phyloP scores from a whole-genome alignment of 169 alveolate genomes.

The Plasmodium knowlesi region DNA sequence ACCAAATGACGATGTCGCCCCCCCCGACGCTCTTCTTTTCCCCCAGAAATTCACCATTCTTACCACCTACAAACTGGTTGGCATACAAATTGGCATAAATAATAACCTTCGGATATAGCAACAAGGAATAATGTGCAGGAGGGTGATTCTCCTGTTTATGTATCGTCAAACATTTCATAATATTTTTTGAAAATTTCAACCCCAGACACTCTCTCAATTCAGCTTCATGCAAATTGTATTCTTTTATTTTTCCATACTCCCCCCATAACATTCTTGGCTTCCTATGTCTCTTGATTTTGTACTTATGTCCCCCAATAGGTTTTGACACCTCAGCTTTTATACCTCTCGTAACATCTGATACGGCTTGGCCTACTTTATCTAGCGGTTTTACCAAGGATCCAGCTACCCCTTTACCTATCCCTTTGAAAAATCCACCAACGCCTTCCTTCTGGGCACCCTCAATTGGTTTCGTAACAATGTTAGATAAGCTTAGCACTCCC shows the following conservation, averaged over 20 bases:
- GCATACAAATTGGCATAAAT: conserved; percentile 74
- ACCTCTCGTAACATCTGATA: conserved; percentile 90
- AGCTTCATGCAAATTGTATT: conserved; percentile 86
- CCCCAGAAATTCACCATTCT: not conserved
- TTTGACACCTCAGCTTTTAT: conserved; percentile 89
- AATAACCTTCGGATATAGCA: conserved; percentile 67
- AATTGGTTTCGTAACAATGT: conserved; percentile 91
- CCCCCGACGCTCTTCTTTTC: conserved; percentile 31
- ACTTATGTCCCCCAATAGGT: conserved; percentile 86
- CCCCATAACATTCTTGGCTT: conserved; percentile 93
- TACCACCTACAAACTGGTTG: not conserved
- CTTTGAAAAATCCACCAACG: conserved; percentile 90
- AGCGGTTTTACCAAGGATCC: conserved; percentile 93
- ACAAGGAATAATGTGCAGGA: conserved; percentile 53
- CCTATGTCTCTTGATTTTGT: conserved; percentile 82
- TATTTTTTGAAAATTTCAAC: conserved; percentile 81
- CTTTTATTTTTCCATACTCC: conserved; percentile 84
- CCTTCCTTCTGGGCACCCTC: conserved; percentile 94
- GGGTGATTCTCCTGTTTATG: conserved; percentile 74
- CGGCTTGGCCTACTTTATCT: conserved; percentile 93
- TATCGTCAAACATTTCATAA: conserved; percentile 79
- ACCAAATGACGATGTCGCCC: conserved; percentile 72
- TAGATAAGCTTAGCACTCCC: conserved; percentile 90
- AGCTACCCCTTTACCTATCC: conserved; percentile 93
- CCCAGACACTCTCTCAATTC: conserved; percentile 87